These are phyloP conservation scores for Macrophomina pseudophaseolina DNA, from an alignment of 2,329 filamentous ascomycete species.

Conservation along the genomic window DNA sequence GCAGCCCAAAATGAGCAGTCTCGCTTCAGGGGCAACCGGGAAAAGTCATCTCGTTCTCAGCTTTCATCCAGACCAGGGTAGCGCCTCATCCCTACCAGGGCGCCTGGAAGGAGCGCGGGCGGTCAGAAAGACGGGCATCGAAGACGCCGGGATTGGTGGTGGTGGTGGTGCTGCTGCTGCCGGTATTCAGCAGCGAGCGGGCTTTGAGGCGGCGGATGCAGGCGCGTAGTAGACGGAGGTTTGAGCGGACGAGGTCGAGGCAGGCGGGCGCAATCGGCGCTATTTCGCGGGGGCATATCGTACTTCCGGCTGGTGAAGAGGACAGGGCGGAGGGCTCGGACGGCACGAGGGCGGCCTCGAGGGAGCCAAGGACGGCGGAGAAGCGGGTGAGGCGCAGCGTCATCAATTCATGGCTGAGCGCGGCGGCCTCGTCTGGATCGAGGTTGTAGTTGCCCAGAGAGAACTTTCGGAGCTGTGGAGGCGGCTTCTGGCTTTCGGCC, in stretches of 20 bases:
- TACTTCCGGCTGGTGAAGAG: background rate
- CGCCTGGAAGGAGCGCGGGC: too few species aligned
- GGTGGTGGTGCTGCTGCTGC: background rate
- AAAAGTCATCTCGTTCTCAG: too few species aligned
- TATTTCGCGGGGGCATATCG: background rate
- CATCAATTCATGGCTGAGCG: background rate
- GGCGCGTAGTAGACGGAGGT: background rate
- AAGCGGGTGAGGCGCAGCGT: background rate
- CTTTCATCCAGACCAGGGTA: too few species aligned
- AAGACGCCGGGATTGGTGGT: too few species aligned
- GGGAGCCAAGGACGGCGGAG: background rate
- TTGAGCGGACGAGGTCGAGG: background rate
- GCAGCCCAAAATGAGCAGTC: too few species aligned
- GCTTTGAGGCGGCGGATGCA: background rate
- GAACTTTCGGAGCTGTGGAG: background rate
- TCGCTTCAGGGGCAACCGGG: too few species aligned
- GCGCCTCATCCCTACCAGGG: too few species aligned
- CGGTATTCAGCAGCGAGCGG: background rate
- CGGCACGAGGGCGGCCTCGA: background rate
- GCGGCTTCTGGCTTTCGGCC: background rate
- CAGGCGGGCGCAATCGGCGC: background rate
- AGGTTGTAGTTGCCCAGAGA: background rate
- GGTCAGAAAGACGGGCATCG: too few species aligned
- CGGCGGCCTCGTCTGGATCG: background rate
- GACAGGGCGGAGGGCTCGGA: background rate